phyloP scores from a whole-genome alignment of 225 moss, liverwort and hornwort genomes.

The Pseudisothecium myosuroides region DNA sequence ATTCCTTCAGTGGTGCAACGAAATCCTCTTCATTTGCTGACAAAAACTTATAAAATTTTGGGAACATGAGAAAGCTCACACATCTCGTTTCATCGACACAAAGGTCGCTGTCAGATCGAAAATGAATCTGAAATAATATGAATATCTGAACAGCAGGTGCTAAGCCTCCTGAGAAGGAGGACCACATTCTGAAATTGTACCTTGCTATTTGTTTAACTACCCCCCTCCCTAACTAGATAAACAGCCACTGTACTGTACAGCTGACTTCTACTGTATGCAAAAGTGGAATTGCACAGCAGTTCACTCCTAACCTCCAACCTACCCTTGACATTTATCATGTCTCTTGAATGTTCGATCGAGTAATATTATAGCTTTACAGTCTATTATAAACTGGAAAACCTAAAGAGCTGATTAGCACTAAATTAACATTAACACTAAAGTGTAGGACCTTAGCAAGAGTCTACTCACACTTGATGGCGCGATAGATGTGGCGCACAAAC shows the following conservation, averaged over 20 bases:
- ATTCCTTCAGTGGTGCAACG: background rate
- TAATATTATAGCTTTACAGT: background rate
- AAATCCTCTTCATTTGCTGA: background rate
- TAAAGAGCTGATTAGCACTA: background rate
- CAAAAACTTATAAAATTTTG: background rate
- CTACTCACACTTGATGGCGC: conserved; percentile 97
- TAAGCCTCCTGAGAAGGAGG: background rate
- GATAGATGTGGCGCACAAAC: conserved; percentile 93
- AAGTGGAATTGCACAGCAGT: conserved; percentile 18
- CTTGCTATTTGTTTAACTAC: background rate
- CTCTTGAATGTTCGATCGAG: conserved; percentile 2
- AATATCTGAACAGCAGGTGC: background rate
- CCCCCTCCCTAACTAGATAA: background rate
- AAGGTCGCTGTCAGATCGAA: background rate
- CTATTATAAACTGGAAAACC: background rate
- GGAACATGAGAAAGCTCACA: background rate
- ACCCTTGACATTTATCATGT: background rate
- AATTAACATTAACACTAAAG: too few species aligned
- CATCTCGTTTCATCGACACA: background rate
- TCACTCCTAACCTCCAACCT: background rate
- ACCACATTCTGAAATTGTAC: background rate
- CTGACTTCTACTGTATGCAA: conserved; percentile 3
- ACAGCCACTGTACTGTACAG: conserved; percentile 22
- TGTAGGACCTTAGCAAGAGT: background rate
- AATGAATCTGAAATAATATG: conserved; percentile 1